Base-by-base conservation (phyloP, 2,329 filamentous ascomycete species). In the Dryadomyces quercivorus region DNA sequence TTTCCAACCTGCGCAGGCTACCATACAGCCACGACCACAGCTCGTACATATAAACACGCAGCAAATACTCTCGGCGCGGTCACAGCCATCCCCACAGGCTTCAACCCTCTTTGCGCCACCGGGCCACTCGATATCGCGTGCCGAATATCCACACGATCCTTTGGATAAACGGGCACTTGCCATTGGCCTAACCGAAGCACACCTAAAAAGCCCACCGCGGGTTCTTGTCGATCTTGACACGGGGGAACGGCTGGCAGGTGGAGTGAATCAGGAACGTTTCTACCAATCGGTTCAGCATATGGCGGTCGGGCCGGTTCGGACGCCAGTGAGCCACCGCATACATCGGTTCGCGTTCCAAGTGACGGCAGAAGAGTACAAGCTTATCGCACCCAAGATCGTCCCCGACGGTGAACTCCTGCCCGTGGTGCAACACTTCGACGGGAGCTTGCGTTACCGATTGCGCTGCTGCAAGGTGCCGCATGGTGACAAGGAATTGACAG, bases 371-470 rank as follows among this genome's bases (percentile, higher is more conserved):
- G 63, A 71, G 2, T 59, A 70, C 20, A 58, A 54, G 6, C 64
- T 59, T 5, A 61, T 81, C 7, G 65, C 72, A 5, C 61, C 18
- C 12, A 26, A 59, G 42, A 65, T 69, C 2, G 58, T 65, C 45
- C 64, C 65, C 6, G 50, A 36, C 57, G 21, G 61, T 54, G 45
- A 68, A 65, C 54, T 58, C 50, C 26, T 72, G 70, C 61, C 69
- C 0, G 63, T 70, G 4, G 69, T 67, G 31, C 59, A 66, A 42
- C 74, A 74, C 53, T 67, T 66, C 18, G 70, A 80, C 56, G 78
- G 78, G 5, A 81, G 78, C 51, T 67, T 78, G 5, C 76, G 81
- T 40, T 84, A 84, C 63, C 85, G 89, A 16, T 62, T 95, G 21
- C 83, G 88, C 10, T 85, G 86, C 63, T 78, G 85, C 61, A 20